These are phyloP conservation scores for Trypanosomatidae sp. DNA, from an alignment of 208 protist species.

Conservation along the genomic window DNA sequence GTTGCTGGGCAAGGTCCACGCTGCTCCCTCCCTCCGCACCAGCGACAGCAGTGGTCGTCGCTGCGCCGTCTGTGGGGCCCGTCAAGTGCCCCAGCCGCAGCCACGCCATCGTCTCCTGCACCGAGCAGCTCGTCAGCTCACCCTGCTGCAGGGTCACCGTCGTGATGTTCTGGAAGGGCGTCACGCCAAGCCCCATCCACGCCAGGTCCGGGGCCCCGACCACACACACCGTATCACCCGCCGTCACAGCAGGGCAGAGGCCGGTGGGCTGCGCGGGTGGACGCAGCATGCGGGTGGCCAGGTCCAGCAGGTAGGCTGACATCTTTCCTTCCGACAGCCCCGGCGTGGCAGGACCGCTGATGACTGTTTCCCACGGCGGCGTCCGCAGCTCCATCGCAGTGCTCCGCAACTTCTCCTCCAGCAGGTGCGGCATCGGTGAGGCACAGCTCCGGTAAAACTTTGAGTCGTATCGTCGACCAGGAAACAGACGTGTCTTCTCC, in stretches of 20 bases:
- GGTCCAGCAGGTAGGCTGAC: constrained; percentile 70
- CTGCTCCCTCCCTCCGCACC: constrained; percentile 19
- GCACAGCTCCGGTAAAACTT: constrained; percentile 73
- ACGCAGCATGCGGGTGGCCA: constrained; percentile 43
- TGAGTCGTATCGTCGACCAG: constrained; percentile 53
- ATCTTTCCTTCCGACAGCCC: constrained; percentile 79
- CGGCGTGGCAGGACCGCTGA: constrained; percentile 51
- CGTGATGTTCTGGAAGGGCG: constrained; percentile 75
- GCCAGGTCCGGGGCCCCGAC: constrained; percentile 64
- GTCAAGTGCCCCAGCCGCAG: constrained; percentile 51
- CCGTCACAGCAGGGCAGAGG: constrained; percentile 20
- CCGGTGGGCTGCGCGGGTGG: constrained; percentile 15
- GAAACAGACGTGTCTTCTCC: constrained; percentile 55
- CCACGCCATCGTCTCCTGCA: constrained; percentile 67
- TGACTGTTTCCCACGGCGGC: constrained; percentile 48
- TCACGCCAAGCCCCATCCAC: constrained; percentile 48
- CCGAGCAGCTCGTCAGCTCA: constrained; percentile 60
- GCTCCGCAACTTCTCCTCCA: constrained; percentile 63
- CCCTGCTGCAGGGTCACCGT: constrained; percentile 52
- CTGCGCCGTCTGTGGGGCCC: too few relatives aligned
- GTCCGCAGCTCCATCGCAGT: constrained; percentile 39
- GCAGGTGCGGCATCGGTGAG: constrained; percentile 62
- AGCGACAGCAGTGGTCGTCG: too few relatives aligned
- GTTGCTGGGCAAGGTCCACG: not conserved
- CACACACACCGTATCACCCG: constrained; percentile 64